Percentiles rank a stretch among this genome's conserved stretches.
phyloP scores from a whole-genome alignment of 306 rosid species.

The Ormosia emarginata region DNA sequence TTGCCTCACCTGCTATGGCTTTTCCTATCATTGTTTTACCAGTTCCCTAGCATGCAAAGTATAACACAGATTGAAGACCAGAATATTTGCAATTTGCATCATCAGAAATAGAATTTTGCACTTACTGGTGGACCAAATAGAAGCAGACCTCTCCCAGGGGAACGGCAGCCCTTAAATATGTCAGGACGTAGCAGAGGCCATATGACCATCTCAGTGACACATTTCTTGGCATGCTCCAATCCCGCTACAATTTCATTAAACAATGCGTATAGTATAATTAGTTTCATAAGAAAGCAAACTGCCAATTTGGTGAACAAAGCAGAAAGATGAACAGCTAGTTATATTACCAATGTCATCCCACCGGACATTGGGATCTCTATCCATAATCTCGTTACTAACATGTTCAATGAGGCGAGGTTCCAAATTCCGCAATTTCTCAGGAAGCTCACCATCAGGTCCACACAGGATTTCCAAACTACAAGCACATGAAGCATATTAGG shows the following conservation, averaged over 20 bases:
- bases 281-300: constrained; percentile 16
- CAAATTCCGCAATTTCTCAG: constrained; percentile 94
- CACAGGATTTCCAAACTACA: constrained; percentile 81
- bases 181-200: constrained; percentile 87
- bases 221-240: constrained; percentile 79
- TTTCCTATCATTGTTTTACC: constrained; percentile 99
- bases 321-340: constrained; percentile 18
- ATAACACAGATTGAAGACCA: constrained; percentile 18
- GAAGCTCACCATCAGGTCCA: constrained; percentile 98
- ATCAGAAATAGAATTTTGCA: constrained; percentile 25
- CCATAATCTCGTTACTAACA: constrained; percentile 96
- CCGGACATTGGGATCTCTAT: constrained; percentile 87
- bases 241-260: constrained; percentile 58
- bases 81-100: constrained; percentile 2
- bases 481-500: constrained; percentile 25
- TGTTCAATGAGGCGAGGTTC: constrained; percentile 97
- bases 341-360: constrained; percentile 80
- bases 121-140: constrained; percentile 98
- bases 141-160: constrained; percentile 96
- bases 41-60: constrained; percentile 67
- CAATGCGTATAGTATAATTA: constrained; percentile 10
- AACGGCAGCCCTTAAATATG: constrained; percentile 87
- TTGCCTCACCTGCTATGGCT: constrained; percentile 99
- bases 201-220: constrained; percentile 92
- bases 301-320: constrained; percentile 5